Conservation (phyloP, 2,329 filamentous ascomycete genomes). For the Penicillium sp. region DNA sequence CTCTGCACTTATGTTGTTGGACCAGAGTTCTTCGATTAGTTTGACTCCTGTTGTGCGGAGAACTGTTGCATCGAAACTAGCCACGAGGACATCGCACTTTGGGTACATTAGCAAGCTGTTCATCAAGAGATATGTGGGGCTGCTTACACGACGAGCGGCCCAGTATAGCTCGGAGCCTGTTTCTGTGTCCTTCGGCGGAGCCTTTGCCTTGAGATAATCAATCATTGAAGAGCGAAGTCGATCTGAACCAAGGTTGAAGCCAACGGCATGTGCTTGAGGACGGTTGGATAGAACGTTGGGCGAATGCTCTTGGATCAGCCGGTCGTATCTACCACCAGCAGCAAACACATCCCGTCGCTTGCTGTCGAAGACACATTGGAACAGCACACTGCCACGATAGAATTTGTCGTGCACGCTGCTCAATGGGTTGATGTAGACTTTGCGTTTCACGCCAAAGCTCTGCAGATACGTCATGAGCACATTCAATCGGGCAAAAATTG, state of each 20-base stretch:
- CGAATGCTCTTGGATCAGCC: conserved; percentile 79
- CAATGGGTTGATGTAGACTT: conserved; percentile 81
- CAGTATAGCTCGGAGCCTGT: conserved; percentile 64
- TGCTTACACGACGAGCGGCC: conserved; percentile 62
- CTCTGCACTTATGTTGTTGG: conserved; percentile 82
- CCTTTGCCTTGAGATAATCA: conserved; percentile 53
- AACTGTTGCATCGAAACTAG: conserved; percentile 77
- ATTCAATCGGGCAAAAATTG: conserved; percentile 73
- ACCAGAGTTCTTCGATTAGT: conserved; percentile 77
- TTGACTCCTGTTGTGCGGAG: conserved; percentile 76
- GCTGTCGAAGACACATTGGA: conserved; percentile 89
- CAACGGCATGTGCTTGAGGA: conserved; percentile 77
- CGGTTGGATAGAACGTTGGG: conserved; percentile 65
- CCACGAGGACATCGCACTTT: conserved; percentile 84
- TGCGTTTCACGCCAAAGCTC: conserved; percentile 71
- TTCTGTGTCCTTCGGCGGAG: conserved; percentile 69
- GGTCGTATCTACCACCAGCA: conserved; percentile 90
- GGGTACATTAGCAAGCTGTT: conserved; percentile 7
- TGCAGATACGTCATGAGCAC: conserved; percentile 76
- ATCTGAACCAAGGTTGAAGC: conserved; percentile 89
- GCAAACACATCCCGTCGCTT: conserved; percentile 80
- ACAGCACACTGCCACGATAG: conserved; percentile 81
- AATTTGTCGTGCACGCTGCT: conserved; percentile 90
- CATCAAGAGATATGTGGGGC: neutral
- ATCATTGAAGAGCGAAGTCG: conserved; percentile 66